Conservation (phyloP, 1,284 basidiomycete species). For the Cerioporus squamosus region DNA sequence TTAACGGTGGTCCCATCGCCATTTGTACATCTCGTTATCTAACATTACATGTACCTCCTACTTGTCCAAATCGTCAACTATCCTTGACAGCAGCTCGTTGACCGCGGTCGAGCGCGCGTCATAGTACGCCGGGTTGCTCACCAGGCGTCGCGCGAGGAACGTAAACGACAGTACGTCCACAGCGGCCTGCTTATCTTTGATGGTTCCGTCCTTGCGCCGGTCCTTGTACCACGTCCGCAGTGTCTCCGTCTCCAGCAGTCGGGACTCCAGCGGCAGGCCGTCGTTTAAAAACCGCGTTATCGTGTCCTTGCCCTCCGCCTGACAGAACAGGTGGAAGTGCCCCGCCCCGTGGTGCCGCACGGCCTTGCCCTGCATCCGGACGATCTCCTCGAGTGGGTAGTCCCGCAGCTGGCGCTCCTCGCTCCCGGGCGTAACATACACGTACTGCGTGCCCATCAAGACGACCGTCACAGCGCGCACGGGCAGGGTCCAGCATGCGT, state of each 20-base stretch:
- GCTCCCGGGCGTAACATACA: constrained; percentile 49
- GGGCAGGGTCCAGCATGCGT: constrained; percentile 87
- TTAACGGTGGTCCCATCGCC: not conserved
- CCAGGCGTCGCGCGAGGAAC: constrained; percentile 74
- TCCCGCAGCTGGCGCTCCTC: constrained; percentile 75
- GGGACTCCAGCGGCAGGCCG: constrained; percentile 90
- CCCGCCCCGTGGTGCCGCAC: constrained; percentile 65
- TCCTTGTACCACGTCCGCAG: constrained; percentile 58
- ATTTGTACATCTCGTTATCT: not conserved
- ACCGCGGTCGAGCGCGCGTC: constrained; percentile 50
- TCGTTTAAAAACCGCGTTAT: constrained; percentile 83
- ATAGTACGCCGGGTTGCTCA: constrained; percentile 89
- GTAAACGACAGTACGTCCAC: constrained; percentile 85
- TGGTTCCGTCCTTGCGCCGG: constrained; percentile 41
- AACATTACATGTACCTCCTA: not conserved
- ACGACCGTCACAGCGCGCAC: constrained; percentile 83
- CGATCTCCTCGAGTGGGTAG: constrained; percentile 83
- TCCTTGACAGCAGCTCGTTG: constrained; percentile 66
- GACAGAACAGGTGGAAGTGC: constrained; percentile 86
- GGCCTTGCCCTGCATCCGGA: constrained; percentile 91
- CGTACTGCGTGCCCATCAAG: constrained; percentile 93
- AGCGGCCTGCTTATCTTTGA: constrained; percentile 67
- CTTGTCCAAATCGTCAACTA: constrained; percentile 65
- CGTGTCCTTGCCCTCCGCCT: constrained; percentile 79
- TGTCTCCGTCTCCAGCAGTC: constrained; percentile 58